Evolutionary conservation across 805 yeast genomes (phyloP).

Genomic region (Zygosaccharomyces bisporus): DNA sequence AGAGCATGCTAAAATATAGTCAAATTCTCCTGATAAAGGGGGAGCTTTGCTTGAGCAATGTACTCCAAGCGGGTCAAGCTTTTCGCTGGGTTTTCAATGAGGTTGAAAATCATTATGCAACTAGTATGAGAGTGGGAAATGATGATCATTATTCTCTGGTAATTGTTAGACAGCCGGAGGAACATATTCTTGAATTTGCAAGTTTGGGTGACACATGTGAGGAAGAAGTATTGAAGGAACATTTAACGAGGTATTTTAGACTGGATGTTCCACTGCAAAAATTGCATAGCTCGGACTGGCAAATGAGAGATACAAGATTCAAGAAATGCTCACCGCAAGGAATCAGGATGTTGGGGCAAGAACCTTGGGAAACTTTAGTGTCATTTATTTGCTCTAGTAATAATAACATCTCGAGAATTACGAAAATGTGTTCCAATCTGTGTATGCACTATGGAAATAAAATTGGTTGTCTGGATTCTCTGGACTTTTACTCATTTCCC

Average conservation of each 20-base stretch:
- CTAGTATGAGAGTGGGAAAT: slow-evolving; percentile 27
- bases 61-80: slow-evolving; percentile 36
- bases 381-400: slow-evolving; percentile 95
- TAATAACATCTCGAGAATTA: slow-evolving; percentile 88
- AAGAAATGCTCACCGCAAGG: slow-evolving; percentile 47
- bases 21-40: slow-evolving; percentile 10
- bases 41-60: slow-evolving; percentile 47
- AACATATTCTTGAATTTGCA: slow-evolving; percentile 47
- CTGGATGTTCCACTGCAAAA: slow-evolving; percentile 50
- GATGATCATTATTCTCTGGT: slow-evolving; percentile 51
- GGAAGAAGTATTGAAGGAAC: slow-evolving; percentile 36
- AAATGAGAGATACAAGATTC: slow-evolving; percentile 49
- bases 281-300: slow-evolving; percentile 59
- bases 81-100: slow-evolving; percentile 34
- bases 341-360: slow-evolving; percentile 81
- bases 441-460: slow-evolving; percentile 66
- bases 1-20: slow-evolving; percentile 15
- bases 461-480: slow-evolving; percentile 51
- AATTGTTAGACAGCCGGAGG: slow-evolving; percentile 59
- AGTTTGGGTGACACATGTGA: slow-evolving; percentile 35
- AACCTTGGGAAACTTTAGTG: slow-evolving; percentile 93
- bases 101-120: slow-evolving; percentile 20
- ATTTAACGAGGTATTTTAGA: slow-evolving; percentile 68
- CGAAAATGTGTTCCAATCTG: slow-evolving; percentile 83
- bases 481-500: slow-evolving; percentile 71